A percentile compares a stretch with the other conserved stretches of the same genome.
Conservation (phyloP, 495 filamentous ascomycete species). For the Chaetomium tenue region DNA sequence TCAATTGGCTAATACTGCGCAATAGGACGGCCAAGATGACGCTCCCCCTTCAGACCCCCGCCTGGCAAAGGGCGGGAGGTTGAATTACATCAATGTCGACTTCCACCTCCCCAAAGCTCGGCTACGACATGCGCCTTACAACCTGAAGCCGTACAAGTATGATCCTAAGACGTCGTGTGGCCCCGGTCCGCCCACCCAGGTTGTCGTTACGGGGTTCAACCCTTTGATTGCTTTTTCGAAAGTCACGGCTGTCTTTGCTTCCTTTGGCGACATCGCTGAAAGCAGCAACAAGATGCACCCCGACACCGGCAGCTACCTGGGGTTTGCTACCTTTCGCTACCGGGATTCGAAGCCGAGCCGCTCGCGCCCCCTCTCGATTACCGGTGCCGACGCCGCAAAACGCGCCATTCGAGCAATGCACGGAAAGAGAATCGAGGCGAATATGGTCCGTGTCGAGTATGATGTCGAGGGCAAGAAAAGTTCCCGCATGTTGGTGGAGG, state of each 20-base stretch:
- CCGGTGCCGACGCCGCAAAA: slow-evolving; percentile 74
- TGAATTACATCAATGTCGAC: slow-evolving; percentile 60
- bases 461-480: slow-evolving; percentile 85
- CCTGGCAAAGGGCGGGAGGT: slow-evolving; percentile 56
- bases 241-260: slow-evolving; percentile 75
- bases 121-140: slow-evolving; percentile 73
- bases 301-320: slow-evolving; percentile 85
- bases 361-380: slow-evolving; percentile 49
- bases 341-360: slow-evolving; percentile 61
- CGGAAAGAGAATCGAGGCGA: slow-evolving; percentile 67
- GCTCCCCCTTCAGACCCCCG: slow-evolving; percentile 73
- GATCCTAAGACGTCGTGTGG: slow-evolving; percentile 79
- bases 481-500: slow-evolving; percentile 65
- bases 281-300: slow-evolving; percentile 90
- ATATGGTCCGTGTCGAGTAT: slow-evolving; percentile 73
- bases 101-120: slow-evolving; percentile 72
- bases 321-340: slow-evolving; percentile 87
- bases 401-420: slow-evolving; percentile 69
- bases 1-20: slow-evolving; percentile 50
- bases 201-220: slow-evolving; percentile 92
- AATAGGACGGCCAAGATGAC: slow-evolving; percentile 60
- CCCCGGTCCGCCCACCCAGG: slow-evolving; percentile 81
- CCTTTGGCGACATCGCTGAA: slow-evolving; percentile 83
- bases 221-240: slow-evolving; percentile 77
- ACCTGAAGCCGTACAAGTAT: slow-evolving; percentile 71